Conservation (phyloP, 2,329 filamentous ascomycete species). For the Tolypocladium paradoxum region DNA sequence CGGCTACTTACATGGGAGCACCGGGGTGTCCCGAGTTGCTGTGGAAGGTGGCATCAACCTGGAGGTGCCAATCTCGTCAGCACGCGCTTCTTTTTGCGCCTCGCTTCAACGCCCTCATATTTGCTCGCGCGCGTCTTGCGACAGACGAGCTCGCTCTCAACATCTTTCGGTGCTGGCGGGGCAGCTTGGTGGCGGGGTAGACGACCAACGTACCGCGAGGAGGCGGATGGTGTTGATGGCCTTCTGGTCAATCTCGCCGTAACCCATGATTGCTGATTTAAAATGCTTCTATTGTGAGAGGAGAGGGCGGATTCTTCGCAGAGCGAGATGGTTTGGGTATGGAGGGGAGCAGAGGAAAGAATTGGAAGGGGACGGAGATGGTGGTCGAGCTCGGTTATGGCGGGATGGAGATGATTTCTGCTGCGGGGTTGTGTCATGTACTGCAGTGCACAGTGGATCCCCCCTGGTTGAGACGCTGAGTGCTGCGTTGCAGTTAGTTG, state of each 20-base stretch:
- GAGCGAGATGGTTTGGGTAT: conserved; percentile 4
- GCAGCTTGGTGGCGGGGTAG: conserved; percentile 18
- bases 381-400: background rate
- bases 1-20: conserved; percentile 70
- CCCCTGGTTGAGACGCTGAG: background rate
- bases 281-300: conserved; percentile 6
- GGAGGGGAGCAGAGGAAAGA: conserved; percentile 12
- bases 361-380: conserved; percentile 1
- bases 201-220: conserved; percentile 66
- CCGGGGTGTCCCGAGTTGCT: conserved; percentile 98
- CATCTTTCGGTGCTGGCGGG: conserved; percentile 16
- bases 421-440: conserved; percentile 23
- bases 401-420: conserved; percentile 1
- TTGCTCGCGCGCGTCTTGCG: background rate
- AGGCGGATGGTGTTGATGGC: conserved; percentile 97
- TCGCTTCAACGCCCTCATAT: background rate
- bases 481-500: background rate
- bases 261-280: conserved; percentile 61
- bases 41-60: conserved; percentile 95
- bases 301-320: conserved; percentile 1
- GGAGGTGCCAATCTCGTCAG: conserved; percentile 8
- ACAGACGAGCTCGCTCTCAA: background rate
- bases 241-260: conserved; percentile 75
- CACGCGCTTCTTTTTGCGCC: background rate
- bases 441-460: background rate